phyloP scores from a whole-genome alignment of 2,329 filamentous ascomycete genomes.

The Aspergillus sojae region DNA sequence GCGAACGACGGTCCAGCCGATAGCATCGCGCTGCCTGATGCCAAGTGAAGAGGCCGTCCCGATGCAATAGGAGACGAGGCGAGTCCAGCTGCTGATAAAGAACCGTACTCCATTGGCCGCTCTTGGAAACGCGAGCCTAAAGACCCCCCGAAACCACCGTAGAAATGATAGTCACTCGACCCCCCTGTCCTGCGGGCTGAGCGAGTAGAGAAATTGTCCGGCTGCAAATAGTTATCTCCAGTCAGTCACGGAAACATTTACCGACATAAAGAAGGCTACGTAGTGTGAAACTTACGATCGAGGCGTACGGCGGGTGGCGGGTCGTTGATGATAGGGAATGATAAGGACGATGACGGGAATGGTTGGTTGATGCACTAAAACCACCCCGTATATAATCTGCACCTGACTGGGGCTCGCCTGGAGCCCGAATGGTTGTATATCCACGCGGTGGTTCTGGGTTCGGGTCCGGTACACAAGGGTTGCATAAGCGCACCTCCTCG shows the following conservation, averaged over 20 bases:
- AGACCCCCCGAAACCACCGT: conserved; percentile 18
- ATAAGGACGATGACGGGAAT: conserved; percentile 29
- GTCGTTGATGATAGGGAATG: conserved; percentile 27
- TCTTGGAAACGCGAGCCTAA: conserved; percentile 20
- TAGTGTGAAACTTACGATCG: conserved; percentile 17
- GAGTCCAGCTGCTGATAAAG: conserved; percentile 15
- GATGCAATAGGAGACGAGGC: conserved; percentile 6
- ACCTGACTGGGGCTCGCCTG: conserved; percentile 18
- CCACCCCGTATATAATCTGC: conserved; percentile 15
- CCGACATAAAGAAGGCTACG: not conserved
- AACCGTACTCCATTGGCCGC: conserved; percentile 20
- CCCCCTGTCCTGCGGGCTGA: conserved; percentile 30
- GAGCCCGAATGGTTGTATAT: conserved; percentile 30
- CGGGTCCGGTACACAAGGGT: conserved; percentile 72
- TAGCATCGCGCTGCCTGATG: conserved; percentile 8
- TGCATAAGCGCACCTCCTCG: conserved; percentile 70
- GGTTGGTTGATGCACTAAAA: conserved; percentile 16
- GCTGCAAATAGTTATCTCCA: conserved; percentile 9
- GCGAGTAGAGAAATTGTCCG: conserved; percentile 18
- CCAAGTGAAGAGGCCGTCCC: conserved; percentile 13
- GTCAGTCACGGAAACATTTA: conserved; percentile 5
- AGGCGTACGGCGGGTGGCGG: conserved; percentile 10
- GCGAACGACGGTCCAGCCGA: conserved; percentile 9
- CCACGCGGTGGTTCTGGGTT: conserved; percentile 58
- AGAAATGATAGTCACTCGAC: conserved; percentile 25